Evolutionary conservation across 306 rosid species (phyloP).

Genomic region (Cucumis melo): DNA sequence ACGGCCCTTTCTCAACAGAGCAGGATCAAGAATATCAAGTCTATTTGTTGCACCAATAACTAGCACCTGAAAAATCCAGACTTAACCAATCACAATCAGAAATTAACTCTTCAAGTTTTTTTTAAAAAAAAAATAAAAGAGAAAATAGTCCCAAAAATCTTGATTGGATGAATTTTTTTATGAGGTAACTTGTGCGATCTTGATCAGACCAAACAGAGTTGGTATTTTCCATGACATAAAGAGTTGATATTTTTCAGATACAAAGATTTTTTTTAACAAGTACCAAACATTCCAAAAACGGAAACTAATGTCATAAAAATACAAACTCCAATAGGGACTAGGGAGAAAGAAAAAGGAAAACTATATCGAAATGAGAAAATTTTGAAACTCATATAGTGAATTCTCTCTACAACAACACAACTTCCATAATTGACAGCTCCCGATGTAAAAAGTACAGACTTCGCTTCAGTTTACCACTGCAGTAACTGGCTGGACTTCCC

Average conservation of each 20-base stretch:
- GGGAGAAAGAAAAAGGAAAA: not conserved
- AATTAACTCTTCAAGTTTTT: slow-evolving; percentile 6
- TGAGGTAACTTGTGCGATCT: not conserved
- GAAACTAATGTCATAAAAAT: not conserved
- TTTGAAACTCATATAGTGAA: not conserved
- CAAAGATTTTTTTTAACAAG: not conserved
- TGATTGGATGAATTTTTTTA: not conserved
- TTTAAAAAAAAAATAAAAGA: slow-evolving; percentile 9
- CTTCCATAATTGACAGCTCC: not conserved
- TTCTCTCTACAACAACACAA: not conserved
- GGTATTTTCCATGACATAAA: not conserved
- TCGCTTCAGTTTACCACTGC: not conserved
- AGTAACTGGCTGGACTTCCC: not conserved
- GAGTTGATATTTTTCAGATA: not conserved
- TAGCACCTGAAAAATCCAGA: slow-evolving; percentile 57
- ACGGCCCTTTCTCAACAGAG: slow-evolving; percentile 93
- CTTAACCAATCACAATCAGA: slow-evolving; percentile 21
- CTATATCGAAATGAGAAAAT: not conserved
- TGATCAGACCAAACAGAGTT: not conserved
- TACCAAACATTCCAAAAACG: not conserved
- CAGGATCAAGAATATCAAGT: slow-evolving; percentile 96
- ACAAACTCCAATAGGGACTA: not conserved
- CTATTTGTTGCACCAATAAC: slow-evolving; percentile 98
- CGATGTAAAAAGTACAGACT: not conserved
- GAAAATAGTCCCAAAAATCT: not conserved